Evolutionary conservation across 192 early-diverging fungal species (phyloP), one percentile per base, ranked within the genome.

Genomic region (Umbelopsis ramanniana): DNA sequence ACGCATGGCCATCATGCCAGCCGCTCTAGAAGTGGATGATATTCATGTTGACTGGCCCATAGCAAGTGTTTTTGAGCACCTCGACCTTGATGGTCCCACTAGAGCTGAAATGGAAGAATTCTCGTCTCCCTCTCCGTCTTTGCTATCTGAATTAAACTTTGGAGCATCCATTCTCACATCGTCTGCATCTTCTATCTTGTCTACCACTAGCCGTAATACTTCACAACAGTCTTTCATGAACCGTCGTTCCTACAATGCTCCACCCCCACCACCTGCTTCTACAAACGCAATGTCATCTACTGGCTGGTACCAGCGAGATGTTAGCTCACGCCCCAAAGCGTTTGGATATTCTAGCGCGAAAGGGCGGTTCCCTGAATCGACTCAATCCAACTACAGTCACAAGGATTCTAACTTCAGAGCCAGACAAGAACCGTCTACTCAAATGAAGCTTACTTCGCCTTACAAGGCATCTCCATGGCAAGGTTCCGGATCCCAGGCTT

Each of bases 271-370:
- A 48, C 6, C 47, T 48, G 4, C 47, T 50, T n/a, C 48, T 50
- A 3, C 48, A 9, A n/a, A 6, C 19, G 15, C 48, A 15, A 3
- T 21, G 3, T 21, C 48, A 3, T 21, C n/a, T 50, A 63, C 26
- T 63, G 57, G 57, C 29, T 63, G 57, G 57, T 63, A 63, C 33
- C 57, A 63, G 3, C 57, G 57, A 37, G 57, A 63, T 37, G 29
- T 63, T 17, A 37, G 29, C 17, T 63, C 57, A 37, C 26, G 57
- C 17, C 19, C 57, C 11, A 63, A 26, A 63, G 4, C 23, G 14
- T 14, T 24, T 54, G 22, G 22, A 24, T 54, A 22, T 6, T 54
- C 53, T 43, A 43, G 11, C 6, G 6, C 40, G 0, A 43, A 43
- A 43, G 40, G 3, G 1, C 40, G 40, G 40, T 63, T n/a, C 2